Conservation (phyloP, 139 green algal species). For the Medakamo hakoo region DNA sequence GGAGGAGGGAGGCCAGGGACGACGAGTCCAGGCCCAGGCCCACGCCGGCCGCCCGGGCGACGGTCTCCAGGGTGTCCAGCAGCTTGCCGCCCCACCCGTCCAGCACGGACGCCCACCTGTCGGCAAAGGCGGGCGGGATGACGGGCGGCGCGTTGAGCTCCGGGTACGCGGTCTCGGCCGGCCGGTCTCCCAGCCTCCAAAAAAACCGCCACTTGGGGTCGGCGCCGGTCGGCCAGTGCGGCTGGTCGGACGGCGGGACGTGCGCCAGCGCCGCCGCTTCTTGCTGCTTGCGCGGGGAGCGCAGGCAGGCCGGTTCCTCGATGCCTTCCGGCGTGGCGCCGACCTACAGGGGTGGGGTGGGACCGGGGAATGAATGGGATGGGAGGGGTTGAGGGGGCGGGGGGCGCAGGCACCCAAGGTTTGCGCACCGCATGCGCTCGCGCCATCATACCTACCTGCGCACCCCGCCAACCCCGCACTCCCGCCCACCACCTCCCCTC, state of each 20-base stretch:
- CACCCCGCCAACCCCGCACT: too few species aligned
- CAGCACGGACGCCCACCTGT: constrained; percentile 58
- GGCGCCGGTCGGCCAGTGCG: constrained; percentile 26
- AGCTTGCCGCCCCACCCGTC: constrained; percentile 64
- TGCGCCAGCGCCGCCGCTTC: constrained; percentile 17
- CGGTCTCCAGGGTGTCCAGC: constrained; percentile 23
- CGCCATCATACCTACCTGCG: too few species aligned
- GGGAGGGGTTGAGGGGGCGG: background rate
- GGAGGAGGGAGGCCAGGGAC: constrained; percentile 55
- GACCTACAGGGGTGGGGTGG: constrained; percentile 21
- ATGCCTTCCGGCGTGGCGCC: constrained; percentile 65
- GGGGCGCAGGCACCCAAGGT: background rate
- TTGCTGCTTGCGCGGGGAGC: constrained; percentile 23
- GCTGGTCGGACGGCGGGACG: constrained; percentile 19
- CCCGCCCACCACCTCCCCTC: background rate
- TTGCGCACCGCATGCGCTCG: background rate
- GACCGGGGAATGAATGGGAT: background rate
- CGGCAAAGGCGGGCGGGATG: constrained; percentile 46
- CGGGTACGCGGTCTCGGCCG: constrained; percentile 7
- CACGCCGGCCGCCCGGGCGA: constrained; percentile 36
- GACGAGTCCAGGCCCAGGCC: constrained; percentile 50
- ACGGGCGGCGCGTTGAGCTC: constrained; percentile 77
- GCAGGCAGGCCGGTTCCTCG: constrained; percentile 50
- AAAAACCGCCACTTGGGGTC: constrained; percentile 86
- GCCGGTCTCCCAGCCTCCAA: constrained; percentile 54